Base-by-base conservation (phyloP, 2,329 filamentous ascomycete genomes). In the Pseudogymnoascus sp. region DNA sequence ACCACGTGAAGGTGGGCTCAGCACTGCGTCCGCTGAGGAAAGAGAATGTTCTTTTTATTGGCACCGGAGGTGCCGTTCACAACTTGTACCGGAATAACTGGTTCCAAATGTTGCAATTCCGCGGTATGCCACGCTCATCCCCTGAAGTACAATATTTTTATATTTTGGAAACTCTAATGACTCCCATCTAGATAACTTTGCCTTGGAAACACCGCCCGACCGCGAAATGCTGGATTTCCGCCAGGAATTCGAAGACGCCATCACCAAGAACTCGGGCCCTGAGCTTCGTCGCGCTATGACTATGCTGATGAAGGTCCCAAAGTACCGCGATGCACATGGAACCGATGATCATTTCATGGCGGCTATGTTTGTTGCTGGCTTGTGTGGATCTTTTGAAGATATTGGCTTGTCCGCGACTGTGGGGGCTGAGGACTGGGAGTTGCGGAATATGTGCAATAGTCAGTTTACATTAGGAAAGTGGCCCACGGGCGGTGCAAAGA, bases 281-380 rank as follows among this genome's bases (percentile, higher is more conserved):
- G 71, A 73, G 25, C 70, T 88, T 59, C 73, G 84, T 2, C 76
- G 82, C 2, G 81, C 78, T 0, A 77, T 87, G 62, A 84, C 84
- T 1, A 77, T 85, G 31, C 70, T 89, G 68, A 88, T 89, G 85
- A 88, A 89, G 75, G 83, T 88, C 69, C 86, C 86, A 0, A 76
- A 78, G 56, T 89, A 82, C 69, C 75, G 86, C 14, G 86, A 88
- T 68, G 87, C 87, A 0, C 87, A 89, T 74, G 86, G 79, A 0
- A 89, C 87, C 0, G 87, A 90, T 69, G 87, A 89, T 70, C 86
- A 89, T 69, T 89, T 87, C 66, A 88, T 89, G 83, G 76, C 85
- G 0, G 79, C 83, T 2, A 76, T 85, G 68, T 89, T 89, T 73
- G 81, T 86, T 0, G 83, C 85, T 0, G 87, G 87, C 1, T 76